Conservation (phyloP, 2,329 filamentous ascomycete species). For the Aspergillus brasiliensis region DNA sequence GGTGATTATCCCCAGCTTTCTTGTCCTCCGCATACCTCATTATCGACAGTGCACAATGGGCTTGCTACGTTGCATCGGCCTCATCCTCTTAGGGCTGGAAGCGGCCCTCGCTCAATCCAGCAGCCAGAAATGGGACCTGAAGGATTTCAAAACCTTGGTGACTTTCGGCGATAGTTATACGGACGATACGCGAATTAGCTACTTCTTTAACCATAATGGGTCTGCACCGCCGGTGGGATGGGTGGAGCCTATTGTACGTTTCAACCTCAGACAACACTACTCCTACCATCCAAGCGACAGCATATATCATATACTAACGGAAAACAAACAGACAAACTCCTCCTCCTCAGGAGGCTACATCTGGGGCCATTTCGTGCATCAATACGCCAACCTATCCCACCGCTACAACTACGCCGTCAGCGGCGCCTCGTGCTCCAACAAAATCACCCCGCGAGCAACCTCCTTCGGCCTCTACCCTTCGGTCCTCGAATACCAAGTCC, state of each 20-base stretch:
- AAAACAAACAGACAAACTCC: slow-evolving; percentile 40
- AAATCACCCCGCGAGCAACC: slow-evolving; percentile 59
- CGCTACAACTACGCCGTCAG: slow-evolving; percentile 70
- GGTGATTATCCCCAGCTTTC: no score
- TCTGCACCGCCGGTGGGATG: slow-evolving; percentile 62
- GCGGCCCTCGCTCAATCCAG: slow-evolving; percentile 6
- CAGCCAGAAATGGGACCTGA: slow-evolving; percentile 5
- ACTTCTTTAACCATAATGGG: slow-evolving; percentile 52
- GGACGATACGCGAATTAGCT: slow-evolving; percentile 68
- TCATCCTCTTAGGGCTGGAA: slow-evolving; percentile 2
- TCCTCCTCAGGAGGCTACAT: slow-evolving; percentile 67
- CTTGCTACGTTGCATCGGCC: not conserved
- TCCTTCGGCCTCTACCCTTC: slow-evolving; percentile 62
- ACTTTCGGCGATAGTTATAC: slow-evolving; percentile 76
- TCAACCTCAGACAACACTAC: not conserved
- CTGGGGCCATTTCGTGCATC: slow-evolving; percentile 69
- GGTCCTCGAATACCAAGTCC: slow-evolving; percentile 63
- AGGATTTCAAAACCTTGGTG: slow-evolving; percentile 55
- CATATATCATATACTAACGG: not conserved
- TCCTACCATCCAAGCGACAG: not conserved
- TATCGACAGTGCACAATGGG: slow-evolving; percentile 1
- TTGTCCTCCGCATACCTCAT: not conserved
- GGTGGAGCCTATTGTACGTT: slow-evolving; percentile 48
- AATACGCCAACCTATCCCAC: slow-evolving; percentile 54
- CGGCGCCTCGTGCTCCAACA: slow-evolving; percentile 72